These are phyloP conservation scores for Betula pendula DNA, from an alignment of 306 rosid genomes.

Conservation along the genomic window DNA sequence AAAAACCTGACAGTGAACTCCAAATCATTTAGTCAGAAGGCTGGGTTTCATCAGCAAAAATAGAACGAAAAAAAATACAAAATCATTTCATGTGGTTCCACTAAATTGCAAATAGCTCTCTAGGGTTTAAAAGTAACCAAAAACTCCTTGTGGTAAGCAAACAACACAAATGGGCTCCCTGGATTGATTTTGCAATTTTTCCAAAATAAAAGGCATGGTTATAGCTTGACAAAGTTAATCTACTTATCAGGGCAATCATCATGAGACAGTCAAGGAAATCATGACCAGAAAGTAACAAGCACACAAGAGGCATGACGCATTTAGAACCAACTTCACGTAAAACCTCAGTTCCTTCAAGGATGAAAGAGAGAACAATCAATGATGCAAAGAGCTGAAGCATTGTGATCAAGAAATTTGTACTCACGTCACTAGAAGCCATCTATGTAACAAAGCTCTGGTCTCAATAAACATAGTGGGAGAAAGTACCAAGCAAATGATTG, in stretches of 20 bases:
- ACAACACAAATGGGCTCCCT: too few relatives aligned
- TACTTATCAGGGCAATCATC: not conserved
- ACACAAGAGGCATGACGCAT: not conserved
- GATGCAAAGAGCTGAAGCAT: not conserved
- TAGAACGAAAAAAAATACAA: too few relatives aligned
- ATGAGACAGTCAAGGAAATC: not conserved
- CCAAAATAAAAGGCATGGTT: not conserved
- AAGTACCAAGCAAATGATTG: constrained; percentile 32
- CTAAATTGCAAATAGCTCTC: too few relatives aligned
- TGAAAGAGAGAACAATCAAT: constrained; percentile 1
- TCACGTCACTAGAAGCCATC: constrained; percentile 45
- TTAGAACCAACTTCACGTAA: not conserved
- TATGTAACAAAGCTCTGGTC: constrained; percentile 43
- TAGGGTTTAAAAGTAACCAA: too few relatives aligned
- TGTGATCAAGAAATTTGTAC: constrained; percentile 23
- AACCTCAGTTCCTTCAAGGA: not conserved
- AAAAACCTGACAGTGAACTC: not conserved
- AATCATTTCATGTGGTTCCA: too few relatives aligned
- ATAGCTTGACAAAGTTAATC: not conserved
- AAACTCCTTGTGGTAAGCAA: too few relatives aligned
- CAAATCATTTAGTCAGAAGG: too few relatives aligned
- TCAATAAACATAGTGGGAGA: constrained; percentile 45
- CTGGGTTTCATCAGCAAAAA: too few relatives aligned
- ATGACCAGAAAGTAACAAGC: not conserved
- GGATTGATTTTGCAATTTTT: too few relatives aligned